These are phyloP conservation scores for Aspergillus hancockii DNA, from an alignment of 495 filamentous ascomycete genomes.

Conservation along the genomic window DNA sequence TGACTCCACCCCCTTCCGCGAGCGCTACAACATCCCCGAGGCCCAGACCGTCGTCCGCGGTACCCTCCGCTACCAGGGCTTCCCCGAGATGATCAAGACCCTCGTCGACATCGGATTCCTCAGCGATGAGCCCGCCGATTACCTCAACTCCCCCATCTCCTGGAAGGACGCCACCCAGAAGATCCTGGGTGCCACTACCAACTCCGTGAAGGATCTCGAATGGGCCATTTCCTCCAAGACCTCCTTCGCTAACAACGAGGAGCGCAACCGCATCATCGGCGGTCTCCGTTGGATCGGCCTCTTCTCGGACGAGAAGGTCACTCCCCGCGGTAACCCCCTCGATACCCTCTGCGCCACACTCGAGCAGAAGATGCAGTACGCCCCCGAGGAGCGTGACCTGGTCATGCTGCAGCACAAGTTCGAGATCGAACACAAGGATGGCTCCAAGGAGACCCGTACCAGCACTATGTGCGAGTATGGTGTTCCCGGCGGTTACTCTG, in stretches of 20 bases:
- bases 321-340: conserved; percentile 74
- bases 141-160: conserved; percentile 59
- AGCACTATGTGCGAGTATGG: conserved; percentile 88
- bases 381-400: conserved; percentile 79
- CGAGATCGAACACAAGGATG: conserved; percentile 81
- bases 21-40: conserved; percentile 90
- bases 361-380: conserved; percentile 91
- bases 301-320: conserved; percentile 76
- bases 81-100: conserved; percentile 82
- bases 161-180: conserved; percentile 84
- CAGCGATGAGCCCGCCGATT: conserved; percentile 59
- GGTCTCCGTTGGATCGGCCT: conserved; percentile 86
- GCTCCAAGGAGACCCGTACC: conserved; percentile 70
- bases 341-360: conserved; percentile 89
- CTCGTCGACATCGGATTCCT: conserved; percentile 89
- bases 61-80: conserved; percentile 81
- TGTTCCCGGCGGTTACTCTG: conserved; percentile 75
- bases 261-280: conserved; percentile 73
- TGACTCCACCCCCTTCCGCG: conserved; percentile 81
- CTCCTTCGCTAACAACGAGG: conserved; percentile 65
- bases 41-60: conserved; percentile 58
- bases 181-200: conserved; percentile 66
- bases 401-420: conserved; percentile 93
- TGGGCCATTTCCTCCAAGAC: conserved; percentile 75
- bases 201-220: conserved; percentile 64